Conservation (phyloP, 208 protist species). For the Herpetomonas tarakana region DNA sequence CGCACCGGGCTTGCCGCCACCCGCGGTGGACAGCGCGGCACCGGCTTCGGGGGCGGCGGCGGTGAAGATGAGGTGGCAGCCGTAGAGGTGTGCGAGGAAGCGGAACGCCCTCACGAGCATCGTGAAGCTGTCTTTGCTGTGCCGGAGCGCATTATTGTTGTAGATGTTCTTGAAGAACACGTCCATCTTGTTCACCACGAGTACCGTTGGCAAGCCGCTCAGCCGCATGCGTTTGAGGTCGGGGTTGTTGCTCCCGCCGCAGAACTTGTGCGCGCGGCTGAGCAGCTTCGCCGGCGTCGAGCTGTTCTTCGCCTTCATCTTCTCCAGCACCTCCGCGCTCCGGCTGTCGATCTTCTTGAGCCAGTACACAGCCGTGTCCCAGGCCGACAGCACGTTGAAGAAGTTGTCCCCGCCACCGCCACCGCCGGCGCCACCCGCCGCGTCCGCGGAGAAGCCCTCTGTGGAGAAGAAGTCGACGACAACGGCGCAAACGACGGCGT, state of each 20-base stretch:
- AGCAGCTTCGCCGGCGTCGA: slow-evolving; percentile 80
- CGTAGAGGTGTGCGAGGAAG: slow-evolving; percentile 81
- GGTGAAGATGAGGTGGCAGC: slow-evolving; percentile 72
- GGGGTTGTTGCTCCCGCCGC: slow-evolving; percentile 74
- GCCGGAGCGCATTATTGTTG: slow-evolving; percentile 3
- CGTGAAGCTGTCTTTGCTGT: slow-evolving; percentile 28
- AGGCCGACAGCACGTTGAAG: slow-evolving; percentile 35
- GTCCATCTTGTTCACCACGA: slow-evolving; percentile 88
- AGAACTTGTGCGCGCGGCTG: slow-evolving; percentile 36
- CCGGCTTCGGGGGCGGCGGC: slow-evolving; percentile 10
- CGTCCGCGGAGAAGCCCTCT: neutral
- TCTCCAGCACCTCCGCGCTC: slow-evolving; percentile 56
- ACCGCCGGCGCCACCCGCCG: neutral
- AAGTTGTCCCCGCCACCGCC: neutral
- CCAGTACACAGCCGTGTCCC: slow-evolving; percentile 74
- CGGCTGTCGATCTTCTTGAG: slow-evolving; percentile 68
- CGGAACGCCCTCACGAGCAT: slow-evolving; percentile 62
- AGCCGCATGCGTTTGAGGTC: slow-evolving; percentile 74
- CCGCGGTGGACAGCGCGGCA: too few species aligned
- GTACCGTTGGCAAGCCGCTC: slow-evolving; percentile 76
- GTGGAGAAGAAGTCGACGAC: slow-evolving; percentile 71
- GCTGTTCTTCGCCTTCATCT: slow-evolving; percentile 78
- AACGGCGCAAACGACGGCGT: slow-evolving; percentile 61
- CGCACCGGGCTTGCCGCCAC: neutral
- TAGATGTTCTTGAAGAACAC: slow-evolving; percentile 51